These are phyloP conservation scores for Calonectria honghensis DNA, from an alignment of 2,329 filamentous ascomycete genomes.

Conservation along the genomic window DNA sequence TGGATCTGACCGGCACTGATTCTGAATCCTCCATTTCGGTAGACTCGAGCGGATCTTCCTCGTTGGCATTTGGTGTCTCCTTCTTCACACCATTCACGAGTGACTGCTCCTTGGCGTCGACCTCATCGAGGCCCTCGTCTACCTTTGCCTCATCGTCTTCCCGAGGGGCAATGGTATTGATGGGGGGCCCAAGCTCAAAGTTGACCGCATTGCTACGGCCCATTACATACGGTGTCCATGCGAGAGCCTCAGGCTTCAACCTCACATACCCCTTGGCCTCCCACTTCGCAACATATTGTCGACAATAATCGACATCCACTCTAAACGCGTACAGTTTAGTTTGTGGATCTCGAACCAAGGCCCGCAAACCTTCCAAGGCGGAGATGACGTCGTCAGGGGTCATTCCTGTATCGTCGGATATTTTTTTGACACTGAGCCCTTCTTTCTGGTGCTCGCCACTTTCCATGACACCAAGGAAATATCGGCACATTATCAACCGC, in stretches of 20 bases:
- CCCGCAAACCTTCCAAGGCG: slow-evolving; percentile 91
- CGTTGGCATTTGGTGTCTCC: slow-evolving; percentile 32
- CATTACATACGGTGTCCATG: slow-evolving; percentile 99
- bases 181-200: slow-evolving; percentile 86
- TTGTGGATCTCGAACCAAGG: slow-evolving; percentile 90
- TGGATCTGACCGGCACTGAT: slow-evolving; percentile 55
- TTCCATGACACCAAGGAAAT: slow-evolving; percentile 76
- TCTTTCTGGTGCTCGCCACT: slow-evolving; percentile 60
- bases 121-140: slow-evolving; percentile 56
- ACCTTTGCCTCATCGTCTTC: slow-evolving; percentile 79
- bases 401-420: slow-evolving; percentile 94
- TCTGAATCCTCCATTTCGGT: slow-evolving; percentile 51
- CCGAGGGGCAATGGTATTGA: slow-evolving; percentile 91
- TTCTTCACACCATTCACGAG: slow-evolving; percentile 51
- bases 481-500: slow-evolving; percentile 90
- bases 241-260: slow-evolving; percentile 85
- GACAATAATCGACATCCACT: slow-evolving; percentile 89
- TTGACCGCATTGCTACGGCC: slow-evolving; percentile 87
- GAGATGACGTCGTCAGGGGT: slow-evolving; percentile 97
- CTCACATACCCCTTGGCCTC: slow-evolving; percentile 91
- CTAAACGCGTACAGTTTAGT: slow-evolving; percentile 93
- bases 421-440: slow-evolving; percentile 77
- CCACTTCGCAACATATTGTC: slow-evolving; percentile 91
- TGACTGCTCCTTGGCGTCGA: slow-evolving; percentile 46
- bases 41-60: slow-evolving; percentile 38